Conservation (phyloP, 371 early-diverging fungal genomes). For the Mucor indicus region DNA sequence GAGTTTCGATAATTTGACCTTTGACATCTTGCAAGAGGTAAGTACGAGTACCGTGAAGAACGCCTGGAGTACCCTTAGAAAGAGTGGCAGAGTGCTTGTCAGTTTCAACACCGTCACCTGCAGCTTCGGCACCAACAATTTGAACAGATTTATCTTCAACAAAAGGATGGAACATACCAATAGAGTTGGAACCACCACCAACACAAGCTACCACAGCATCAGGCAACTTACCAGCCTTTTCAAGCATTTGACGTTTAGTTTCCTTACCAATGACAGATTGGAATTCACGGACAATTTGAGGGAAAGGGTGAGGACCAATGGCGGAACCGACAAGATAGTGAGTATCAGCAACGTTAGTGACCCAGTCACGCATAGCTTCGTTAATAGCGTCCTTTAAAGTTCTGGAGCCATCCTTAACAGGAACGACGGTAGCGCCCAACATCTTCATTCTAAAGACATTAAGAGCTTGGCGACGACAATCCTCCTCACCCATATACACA, state of each 20-base stretch:
- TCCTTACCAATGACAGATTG: slow-evolving; percentile 92
- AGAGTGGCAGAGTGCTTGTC: slow-evolving; percentile 89
- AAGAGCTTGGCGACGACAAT: slow-evolving; percentile 89
- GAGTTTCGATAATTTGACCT: slow-evolving; percentile 95
- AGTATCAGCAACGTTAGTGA: slow-evolving; percentile 89
- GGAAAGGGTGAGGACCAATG: slow-evolving; percentile 95
- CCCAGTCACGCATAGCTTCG: slow-evolving; percentile 98
- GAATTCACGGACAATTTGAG: slow-evolving; percentile 93
- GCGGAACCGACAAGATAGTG: slow-evolving; percentile 97
- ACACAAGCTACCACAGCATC: slow-evolving; percentile 95
- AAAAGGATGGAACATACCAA: slow-evolving; percentile 97
- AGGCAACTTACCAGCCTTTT: slow-evolving; percentile 81
- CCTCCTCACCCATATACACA: slow-evolving; percentile 97
- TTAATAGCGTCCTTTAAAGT: slow-evolving; percentile 98
- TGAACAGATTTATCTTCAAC: slow-evolving; percentile 77
- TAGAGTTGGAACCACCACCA: slow-evolving; percentile 91
- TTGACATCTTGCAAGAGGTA: slow-evolving; percentile 89
- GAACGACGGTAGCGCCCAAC: slow-evolving; percentile 90
- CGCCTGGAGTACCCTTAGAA: slow-evolving; percentile 85
- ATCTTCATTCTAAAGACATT: slow-evolving; percentile 96
- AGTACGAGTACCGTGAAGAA: slow-evolving; percentile 94
- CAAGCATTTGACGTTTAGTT: slow-evolving; percentile 79
- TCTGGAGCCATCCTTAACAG: slow-evolving; percentile 75
- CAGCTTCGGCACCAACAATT: slow-evolving; percentile 94
- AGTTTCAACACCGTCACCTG: slow-evolving; percentile 85